These are phyloP conservation scores for Sporothrix euskadiensis DNA, from an alignment of 2,329 filamentous ascomycete species.

Conservation along the genomic window DNA sequence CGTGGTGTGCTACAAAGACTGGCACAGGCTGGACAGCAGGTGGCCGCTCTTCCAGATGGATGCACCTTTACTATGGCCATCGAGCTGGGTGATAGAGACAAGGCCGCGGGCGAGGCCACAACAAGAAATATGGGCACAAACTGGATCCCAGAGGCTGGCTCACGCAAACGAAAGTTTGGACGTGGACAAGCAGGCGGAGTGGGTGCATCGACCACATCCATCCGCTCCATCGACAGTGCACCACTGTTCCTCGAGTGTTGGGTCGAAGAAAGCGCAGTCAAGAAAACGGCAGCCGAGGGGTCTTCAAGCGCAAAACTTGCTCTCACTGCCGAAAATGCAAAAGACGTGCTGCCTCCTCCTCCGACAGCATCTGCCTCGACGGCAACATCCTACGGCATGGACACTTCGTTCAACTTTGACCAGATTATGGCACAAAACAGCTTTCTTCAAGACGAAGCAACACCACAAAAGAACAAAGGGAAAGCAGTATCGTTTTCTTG, in stretches of 20 bases:
- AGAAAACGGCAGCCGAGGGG: slow-evolving; percentile 1
- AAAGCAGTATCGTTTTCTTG: slow-evolving; percentile 16
- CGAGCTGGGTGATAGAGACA: slow-evolving; percentile 54
- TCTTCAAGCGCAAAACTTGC: not conserved
- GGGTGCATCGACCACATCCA: slow-evolving; percentile 46
- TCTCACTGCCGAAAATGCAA: not conserved
- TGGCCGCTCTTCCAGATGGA: slow-evolving; percentile 59
- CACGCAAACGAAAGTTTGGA: slow-evolving; percentile 17
- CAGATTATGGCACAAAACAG: not conserved
- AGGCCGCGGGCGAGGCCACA: too few species aligned
- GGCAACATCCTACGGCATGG: not conserved
- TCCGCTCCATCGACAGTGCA: slow-evolving; percentile 58
- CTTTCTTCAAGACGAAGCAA: not conserved
- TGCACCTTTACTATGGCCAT: slow-evolving; percentile 78
- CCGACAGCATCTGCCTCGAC: not conserved
- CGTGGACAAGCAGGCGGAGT: slow-evolving; percentile 23
- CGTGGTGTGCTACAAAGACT: slow-evolving; percentile 66
- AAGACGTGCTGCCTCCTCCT: slow-evolving; percentile 3
- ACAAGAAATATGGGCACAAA: slow-evolving; percentile 7
- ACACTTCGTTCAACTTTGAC: not conserved
- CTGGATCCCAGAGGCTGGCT: slow-evolving; percentile 23
- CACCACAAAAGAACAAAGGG: not conserved
- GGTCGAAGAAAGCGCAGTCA: slow-evolving; percentile 57
- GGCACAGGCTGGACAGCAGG: slow-evolving; percentile 58
- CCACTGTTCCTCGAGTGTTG: slow-evolving; percentile 66